Percentiles rank a stretch among this genome's conserved stretches.
These are phyloP conservation scores for Helicocarpus griseus DNA, from an alignment of 2,329 filamentous ascomycete genomes.

Conservation along the genomic window DNA sequence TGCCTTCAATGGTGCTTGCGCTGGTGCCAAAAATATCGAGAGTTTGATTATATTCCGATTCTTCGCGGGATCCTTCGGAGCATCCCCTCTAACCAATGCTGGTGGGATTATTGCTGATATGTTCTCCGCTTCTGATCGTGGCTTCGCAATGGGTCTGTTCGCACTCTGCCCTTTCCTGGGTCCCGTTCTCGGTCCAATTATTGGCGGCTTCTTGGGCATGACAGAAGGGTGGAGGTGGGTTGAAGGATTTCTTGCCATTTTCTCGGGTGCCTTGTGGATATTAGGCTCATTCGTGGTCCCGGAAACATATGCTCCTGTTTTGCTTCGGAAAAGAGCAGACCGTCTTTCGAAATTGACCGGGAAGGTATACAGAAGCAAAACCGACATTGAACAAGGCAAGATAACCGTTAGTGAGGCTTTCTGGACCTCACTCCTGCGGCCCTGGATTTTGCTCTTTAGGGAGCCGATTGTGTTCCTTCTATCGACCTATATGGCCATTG, in stretches of 20 bases:
- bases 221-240: constrained; percentile 58
- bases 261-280: constrained; percentile 51
- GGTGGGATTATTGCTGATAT: constrained; percentile 51
- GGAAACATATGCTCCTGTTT: constrained; percentile 51
- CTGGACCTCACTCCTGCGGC: constrained; percentile 50
- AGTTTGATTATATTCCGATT: constrained; percentile 55
- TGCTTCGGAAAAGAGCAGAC: constrained; percentile 45
- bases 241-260: constrained; percentile 49
- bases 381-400: constrained; percentile 39
- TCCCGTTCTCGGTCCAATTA: constrained; percentile 51
- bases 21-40: constrained; percentile 46
- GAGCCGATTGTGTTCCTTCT: constrained; percentile 60
- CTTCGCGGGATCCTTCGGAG: constrained; percentile 50
- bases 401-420: constrained; percentile 41
- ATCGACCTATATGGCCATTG: constrained; percentile 55
- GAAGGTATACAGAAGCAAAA: constrained; percentile 47
- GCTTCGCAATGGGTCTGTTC: constrained; percentile 50
- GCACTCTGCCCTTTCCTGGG: constrained; percentile 56
- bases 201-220: constrained; percentile 53
- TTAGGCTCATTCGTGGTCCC: constrained; percentile 43
- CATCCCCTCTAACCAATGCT: constrained; percentile 48
- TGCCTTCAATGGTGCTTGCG: constrained; percentile 49
- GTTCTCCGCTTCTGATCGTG: constrained; percentile 41
- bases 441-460: constrained; percentile 59
- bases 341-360: constrained; percentile 44